Evolutionary conservation across 2,329 filamentous ascomycete genomes (phyloP).

Genomic region (Gaeumannomyces tritici): DNA sequence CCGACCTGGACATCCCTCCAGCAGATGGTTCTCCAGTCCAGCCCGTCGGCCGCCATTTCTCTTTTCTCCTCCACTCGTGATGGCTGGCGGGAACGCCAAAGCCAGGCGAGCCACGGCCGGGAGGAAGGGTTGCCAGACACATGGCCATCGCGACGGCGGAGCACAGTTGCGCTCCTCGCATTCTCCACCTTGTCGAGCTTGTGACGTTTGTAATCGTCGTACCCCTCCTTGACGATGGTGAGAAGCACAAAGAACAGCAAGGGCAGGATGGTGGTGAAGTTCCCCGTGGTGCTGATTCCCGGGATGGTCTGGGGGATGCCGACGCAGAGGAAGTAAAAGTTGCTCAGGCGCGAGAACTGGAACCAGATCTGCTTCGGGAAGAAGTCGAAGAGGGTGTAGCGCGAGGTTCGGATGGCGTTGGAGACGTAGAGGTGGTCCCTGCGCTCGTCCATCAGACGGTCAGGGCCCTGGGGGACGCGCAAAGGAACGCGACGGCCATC

Average conservation of each 20-base stretch:
- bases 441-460: slow-evolving; percentile 37
- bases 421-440: slow-evolving; percentile 40
- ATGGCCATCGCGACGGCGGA: slow-evolving; percentile 17
- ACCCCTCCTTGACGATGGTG: slow-evolving; percentile 78
- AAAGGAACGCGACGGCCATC: slow-evolving; percentile 17
- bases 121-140: not conserved
- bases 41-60: slow-evolving; percentile 39
- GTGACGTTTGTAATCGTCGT: slow-evolving; percentile 74
- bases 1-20: slow-evolving; percentile 41
- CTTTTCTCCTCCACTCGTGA: slow-evolving; percentile 32
- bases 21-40: slow-evolving; percentile 39
- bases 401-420: slow-evolving; percentile 67
- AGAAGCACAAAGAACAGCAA: slow-evolving; percentile 67
- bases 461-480: slow-evolving; percentile 13
- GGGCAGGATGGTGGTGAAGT: slow-evolving; percentile 64
- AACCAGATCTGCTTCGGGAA: slow-evolving; percentile 76
- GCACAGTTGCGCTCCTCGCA: slow-evolving; percentile 35
- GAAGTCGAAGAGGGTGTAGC: slow-evolving; percentile 79
- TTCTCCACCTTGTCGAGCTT: slow-evolving; percentile 78
- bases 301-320: slow-evolving; percentile 78
- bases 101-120: not conserved
- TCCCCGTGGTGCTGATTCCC: slow-evolving; percentile 66
- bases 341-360: slow-evolving; percentile 78
- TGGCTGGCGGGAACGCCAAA: slow-evolving; percentile 31
- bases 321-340: slow-evolving; percentile 80